Conservation (phyloP, 2,329 filamentous ascomycete species). For the Ceratocystis ficicola region DNA sequence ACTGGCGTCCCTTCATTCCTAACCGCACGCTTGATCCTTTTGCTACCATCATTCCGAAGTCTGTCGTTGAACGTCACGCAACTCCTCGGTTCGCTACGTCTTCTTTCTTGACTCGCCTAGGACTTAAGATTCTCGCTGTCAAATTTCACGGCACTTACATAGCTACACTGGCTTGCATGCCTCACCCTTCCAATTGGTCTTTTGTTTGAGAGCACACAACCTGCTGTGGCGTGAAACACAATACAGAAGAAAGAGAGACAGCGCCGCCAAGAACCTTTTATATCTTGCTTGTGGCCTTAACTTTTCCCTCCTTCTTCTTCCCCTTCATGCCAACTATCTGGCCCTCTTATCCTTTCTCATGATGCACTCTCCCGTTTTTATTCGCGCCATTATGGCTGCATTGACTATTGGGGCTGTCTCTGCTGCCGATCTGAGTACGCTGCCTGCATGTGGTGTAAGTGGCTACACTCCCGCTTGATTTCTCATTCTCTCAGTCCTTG, state of each 20-base stretch:
- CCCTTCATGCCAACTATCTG: not conserved
- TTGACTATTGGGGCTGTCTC: conserved; percentile 12
- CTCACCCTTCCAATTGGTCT: not conserved
- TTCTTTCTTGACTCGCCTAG: conserved; percentile 7
- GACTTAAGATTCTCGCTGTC: not conserved
- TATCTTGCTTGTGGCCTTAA: not conserved
- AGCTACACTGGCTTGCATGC: not conserved
- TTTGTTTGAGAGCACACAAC: not conserved
- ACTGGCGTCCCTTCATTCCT: conserved; percentile 7
- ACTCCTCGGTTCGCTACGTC: not conserved
- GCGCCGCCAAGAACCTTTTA: not conserved
- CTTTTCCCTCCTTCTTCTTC: not conserved
- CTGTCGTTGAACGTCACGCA: not conserved
- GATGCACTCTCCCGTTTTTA: conserved; percentile 16
- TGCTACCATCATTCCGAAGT: not conserved
- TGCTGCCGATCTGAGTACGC: conserved; percentile 18
- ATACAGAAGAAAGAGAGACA: not conserved
- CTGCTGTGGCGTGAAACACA: not conserved
- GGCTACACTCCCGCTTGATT: not conserved
- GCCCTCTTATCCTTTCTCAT: not conserved
- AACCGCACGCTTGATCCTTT: not conserved
- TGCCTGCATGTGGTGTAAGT: conserved; percentile 21
- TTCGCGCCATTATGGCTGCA: conserved; percentile 13
- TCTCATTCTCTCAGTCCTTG: not conserved
- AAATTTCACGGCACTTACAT: not conserved